Conservation (phyloP, 345 rosid genomes). For the Camelina sativa region DNA sequence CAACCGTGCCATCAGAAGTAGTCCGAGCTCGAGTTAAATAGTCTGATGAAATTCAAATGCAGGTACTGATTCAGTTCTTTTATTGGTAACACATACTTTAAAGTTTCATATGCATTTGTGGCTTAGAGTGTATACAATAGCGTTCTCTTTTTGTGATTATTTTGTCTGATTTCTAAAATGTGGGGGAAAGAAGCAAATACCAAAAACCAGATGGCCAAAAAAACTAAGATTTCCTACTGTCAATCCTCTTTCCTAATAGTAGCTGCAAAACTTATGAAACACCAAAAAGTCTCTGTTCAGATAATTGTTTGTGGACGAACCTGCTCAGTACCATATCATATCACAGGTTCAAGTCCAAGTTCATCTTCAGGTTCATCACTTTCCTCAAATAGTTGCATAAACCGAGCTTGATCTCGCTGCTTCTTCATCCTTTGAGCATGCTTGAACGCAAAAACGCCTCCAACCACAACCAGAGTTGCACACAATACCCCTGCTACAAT, state of each 20-base stretch:
- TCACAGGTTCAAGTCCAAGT: constrained; percentile 61
- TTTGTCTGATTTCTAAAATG: constrained; percentile 8
- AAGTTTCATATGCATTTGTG: not conserved
- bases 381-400: constrained; percentile 86
- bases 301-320: not conserved
- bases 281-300: not conserved
- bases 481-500: constrained; percentile 51
- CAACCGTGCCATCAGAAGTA: constrained; percentile 51
- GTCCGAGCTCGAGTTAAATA: constrained; percentile 36
- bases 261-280: constrained; percentile 28
- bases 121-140: not conserved
- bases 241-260: constrained; percentile 1
- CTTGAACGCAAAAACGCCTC: constrained; percentile 48
- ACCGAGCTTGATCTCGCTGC: constrained; percentile 89
- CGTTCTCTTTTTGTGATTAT: not conserved
- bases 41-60: not conserved
- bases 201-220: constrained; percentile 13
- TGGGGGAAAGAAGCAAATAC: not conserved
- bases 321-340: not conserved
- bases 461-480: constrained; percentile 53
- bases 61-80: constrained; percentile 27
- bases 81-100: constrained; percentile 1
- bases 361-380: constrained; percentile 93
- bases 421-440: constrained; percentile 76
- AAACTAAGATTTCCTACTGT: constrained; percentile 8